Evolutionary conservation across 768 basidiomycete genomes (phyloP).

Genomic region (Astraeus odoratus): DNA sequence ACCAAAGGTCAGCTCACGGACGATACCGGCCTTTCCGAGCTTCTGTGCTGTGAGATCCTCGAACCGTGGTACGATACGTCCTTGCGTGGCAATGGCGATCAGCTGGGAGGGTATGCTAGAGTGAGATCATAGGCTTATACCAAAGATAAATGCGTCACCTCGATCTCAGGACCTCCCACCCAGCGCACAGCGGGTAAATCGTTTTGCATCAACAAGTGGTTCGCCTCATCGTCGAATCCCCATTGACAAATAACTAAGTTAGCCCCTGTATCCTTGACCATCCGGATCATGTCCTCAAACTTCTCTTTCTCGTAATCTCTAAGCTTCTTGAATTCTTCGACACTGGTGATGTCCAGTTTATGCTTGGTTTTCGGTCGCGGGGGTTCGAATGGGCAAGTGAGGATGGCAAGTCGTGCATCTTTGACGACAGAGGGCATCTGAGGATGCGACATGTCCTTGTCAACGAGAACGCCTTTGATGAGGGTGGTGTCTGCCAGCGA

Average conservation of each 20-base stretch:
- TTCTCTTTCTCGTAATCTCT: slow-evolving; percentile 94
- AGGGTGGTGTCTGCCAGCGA: slow-evolving; percentile 91
- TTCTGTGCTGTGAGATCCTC: slow-evolving; percentile 91
- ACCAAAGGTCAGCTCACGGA: slow-evolving; percentile 92
- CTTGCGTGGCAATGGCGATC: slow-evolving; percentile 97
- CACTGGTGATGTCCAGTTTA: slow-evolving; percentile 93
- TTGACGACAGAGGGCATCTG: slow-evolving; percentile 90
- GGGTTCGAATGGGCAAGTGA: slow-evolving; percentile 98
- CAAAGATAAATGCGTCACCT: slow-evolving; percentile 42
- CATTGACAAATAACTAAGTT: slow-evolving; percentile 99
- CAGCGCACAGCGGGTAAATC: slow-evolving; percentile 95
- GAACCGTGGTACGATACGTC: slow-evolving; percentile 96
- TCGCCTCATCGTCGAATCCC: slow-evolving; percentile 99
- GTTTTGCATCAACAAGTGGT: slow-evolving; percentile 96
- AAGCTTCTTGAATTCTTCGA: slow-evolving; percentile 95
- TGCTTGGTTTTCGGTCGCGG: slow-evolving; percentile 99
- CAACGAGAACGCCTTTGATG: slow-evolving; percentile 95
- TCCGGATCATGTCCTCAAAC: slow-evolving; percentile 94
- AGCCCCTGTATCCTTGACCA: slow-evolving; percentile 93
- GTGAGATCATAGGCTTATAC: not conserved
- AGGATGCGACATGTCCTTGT: slow-evolving; percentile 99
- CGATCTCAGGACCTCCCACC: slow-evolving; percentile 99
- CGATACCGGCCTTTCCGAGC: slow-evolving; percentile 88
- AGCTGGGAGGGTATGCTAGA: slow-evolving; percentile 41
- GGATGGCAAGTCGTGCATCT: slow-evolving; percentile 90